Base-by-base conservation (phyloP, 768 basidiomycete genomes). In the Russula vinacea region DNA sequence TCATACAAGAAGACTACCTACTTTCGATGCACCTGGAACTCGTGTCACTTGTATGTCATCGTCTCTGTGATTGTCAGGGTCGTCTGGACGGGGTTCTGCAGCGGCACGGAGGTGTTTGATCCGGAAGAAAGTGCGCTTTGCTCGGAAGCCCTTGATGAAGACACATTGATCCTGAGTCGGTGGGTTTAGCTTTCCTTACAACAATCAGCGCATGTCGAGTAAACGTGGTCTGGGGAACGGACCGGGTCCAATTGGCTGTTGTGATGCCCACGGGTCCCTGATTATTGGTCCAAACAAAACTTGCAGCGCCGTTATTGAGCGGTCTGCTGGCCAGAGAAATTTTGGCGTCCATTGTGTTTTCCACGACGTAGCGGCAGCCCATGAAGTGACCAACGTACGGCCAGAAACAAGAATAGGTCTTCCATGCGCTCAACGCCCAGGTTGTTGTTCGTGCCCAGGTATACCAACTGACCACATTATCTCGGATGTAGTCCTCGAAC, bases 91-190 rank as follows among this genome's bases (percentile, higher is more conserved):
- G 8, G 62, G 62, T 26, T 26, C 51, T 16, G 56, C 56, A 6
- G 50, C 62, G 10, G 32, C 56, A 14, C 54, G 56, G 10, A 58
- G 6, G 7, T 3, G 32, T 13, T 11, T 54, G 35, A 4, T 45
- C 50, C 39, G 19, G 40, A 29, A 58, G n/a, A 39, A 29, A 14
- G 39, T n/a, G 5, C 57, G 57, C 10, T 65, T 62, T 3, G 60
- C 64, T 14, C 64, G 60, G 32, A 50, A 65, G 19, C 64, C 59
- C 22, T 45, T 60, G 29, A 65, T 56, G 19, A 65, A 65, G 14
- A 65, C 49, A 17, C 60, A 65, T 24, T 65, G 59, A 49, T 62
- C 32, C 11, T 0, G 1, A 35, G 35, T 56, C 24, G n/a, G 16
- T 26, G 39, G 22, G 7, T 47, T 29, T 14, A 26, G 26, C 26